These are phyloP conservation scores for Fusarium nelsonii DNA, from an alignment of 2,329 filamentous ascomycete species.

Conservation along the genomic window DNA sequence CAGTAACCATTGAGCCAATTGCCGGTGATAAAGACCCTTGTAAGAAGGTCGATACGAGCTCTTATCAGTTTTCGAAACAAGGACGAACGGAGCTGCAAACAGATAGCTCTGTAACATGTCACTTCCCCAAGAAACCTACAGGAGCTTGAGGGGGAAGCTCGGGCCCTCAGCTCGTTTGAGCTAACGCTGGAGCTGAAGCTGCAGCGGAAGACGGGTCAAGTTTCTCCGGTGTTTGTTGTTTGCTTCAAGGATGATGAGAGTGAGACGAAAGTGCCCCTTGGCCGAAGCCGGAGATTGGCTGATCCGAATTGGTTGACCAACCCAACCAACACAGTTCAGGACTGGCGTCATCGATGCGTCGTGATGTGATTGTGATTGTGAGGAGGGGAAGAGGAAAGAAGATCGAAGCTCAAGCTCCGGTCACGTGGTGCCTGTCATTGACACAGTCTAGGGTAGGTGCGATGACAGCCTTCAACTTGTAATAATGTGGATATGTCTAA, in stretches of 20 bases:
- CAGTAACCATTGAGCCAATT: background rate
- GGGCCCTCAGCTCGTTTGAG: constrained; percentile 7
- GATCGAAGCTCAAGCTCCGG: background rate
- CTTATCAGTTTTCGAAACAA: constrained; percentile 28
- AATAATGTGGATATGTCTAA: background rate
- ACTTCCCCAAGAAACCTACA: constrained; percentile 8
- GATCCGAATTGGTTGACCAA: background rate
- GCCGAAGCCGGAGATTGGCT: constrained; percentile 16
- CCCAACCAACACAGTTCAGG: background rate
- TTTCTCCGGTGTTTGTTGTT: constrained; percentile 33
- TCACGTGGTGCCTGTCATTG: background rate
- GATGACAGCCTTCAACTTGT: background rate
- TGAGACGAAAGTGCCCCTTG: constrained; percentile 19
- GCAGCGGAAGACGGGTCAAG: constrained; percentile 24
- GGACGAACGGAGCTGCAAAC: constrained; percentile 32
- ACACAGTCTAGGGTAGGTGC: background rate
- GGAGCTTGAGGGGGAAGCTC: constrained; percentile 24
- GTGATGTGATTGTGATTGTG: constrained; percentile 22
- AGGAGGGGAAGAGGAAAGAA: constrained; percentile 2
- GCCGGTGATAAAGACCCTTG: background rate
- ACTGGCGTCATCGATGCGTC: constrained; percentile 37
- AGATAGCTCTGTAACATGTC: constrained; percentile 36
- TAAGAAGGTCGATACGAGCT: constrained; percentile 1
- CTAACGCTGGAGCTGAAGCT: background rate
- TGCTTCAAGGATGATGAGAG: constrained; percentile 13